These are phyloP conservation scores for Aspergillus ustus DNA, from an alignment of 2,329 filamentous ascomycete species.

Conservation along the genomic window DNA sequence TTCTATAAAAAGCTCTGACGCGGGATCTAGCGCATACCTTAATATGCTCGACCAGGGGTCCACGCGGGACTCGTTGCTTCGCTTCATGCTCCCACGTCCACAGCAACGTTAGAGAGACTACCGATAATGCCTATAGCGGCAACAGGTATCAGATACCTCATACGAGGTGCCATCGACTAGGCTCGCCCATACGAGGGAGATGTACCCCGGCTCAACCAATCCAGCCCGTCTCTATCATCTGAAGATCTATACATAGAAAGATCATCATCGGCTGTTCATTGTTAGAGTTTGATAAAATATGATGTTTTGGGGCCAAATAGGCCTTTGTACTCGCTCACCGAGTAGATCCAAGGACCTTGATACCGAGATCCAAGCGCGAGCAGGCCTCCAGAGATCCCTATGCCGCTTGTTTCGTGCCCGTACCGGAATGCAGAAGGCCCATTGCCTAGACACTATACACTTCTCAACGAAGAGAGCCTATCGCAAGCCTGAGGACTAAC, in stretches of 20 bases:
- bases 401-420: background rate
- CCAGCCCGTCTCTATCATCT: background rate
- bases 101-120: too few species aligned
- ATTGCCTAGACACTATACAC: too few species aligned
- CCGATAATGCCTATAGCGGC: too few species aligned
- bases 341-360: background rate
- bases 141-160: background rate
- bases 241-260: constrained; percentile 2
- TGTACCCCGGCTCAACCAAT: background rate
- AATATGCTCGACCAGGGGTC: background rate
- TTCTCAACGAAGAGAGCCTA: background rate
- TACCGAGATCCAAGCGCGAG: background rate
- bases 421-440: too few species aligned
- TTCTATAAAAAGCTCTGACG: background rate
- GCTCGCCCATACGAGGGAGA: background rate
- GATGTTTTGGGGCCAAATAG: background rate
- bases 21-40: background rate
- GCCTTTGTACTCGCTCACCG: background rate
- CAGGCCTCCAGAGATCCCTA: background rate
- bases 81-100: background rate
- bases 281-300: background rate
- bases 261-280: background rate
- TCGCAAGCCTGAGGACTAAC: background rate
- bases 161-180: background rate
- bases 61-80: background rate